Evolutionary conservation across 1,139 yeast genomes (phyloP), one percentile per base, ranked within the genome.

Genomic region (Taphrina flavorubra): DNA sequence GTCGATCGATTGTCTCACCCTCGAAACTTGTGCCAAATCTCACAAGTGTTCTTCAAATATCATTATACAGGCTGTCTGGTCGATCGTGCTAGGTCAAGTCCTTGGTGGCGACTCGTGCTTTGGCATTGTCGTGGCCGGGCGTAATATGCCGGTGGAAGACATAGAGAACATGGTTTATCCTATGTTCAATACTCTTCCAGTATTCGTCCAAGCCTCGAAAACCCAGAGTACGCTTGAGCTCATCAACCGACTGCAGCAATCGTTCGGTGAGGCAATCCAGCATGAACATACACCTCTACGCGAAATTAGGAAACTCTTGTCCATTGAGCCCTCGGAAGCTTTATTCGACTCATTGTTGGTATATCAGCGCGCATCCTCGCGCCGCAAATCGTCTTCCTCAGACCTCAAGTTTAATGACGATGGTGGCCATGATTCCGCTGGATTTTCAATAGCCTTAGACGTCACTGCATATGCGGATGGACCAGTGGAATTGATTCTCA

Each of bases 131-230:
- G 71, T 69, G 10, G 63, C 70, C 14, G 72, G 72, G 14, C 69
- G 72, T 8, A 58, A 60, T 25, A 16, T 55, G 18, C 20, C 65
- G 11, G n/a, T 60, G 3, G 70, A 72, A 25, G 73, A 65, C 4
- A 20, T 66, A 39, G 73, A 73, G 5, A 51, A 62, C 6, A 67
- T 69, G 6, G 58, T 63, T 10, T 74, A 72, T 20, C 75, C 75
- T 7, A 37, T 71, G 47, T 73, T 73, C 57, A 73, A 73, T 37
- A 72, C 74, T 11, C 47, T 73, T 1, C 75, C 75, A 7, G 14
- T 72, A 13, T 65, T 69, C 6, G 31, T 71, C 13, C 49, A 65
- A 13, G 37, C 70, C n/a, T 16, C 59, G 6, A 16, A 13, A 8
- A 51, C 18, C n/a, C 3, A 47, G 37, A 46, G 67, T 1, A 42